Base-by-base conservation (phyloP, 1,284 basidiomycete species). In the Psilocybe mexicana region DNA sequence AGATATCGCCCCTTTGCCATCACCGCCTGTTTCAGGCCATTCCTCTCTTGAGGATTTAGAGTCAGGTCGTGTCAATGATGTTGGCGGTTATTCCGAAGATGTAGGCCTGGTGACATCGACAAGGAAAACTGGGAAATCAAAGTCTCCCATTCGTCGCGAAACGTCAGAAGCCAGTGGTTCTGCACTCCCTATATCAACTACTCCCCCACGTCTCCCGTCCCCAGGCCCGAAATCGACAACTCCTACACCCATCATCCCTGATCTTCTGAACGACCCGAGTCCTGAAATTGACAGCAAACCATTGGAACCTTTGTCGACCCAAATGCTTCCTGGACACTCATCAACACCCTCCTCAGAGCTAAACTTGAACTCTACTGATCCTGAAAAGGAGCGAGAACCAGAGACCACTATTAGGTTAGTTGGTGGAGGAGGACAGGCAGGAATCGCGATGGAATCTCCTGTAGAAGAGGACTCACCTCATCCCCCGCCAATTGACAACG, bases 41-140 rank as follows among this genome's bases (percentile, higher is more conserved):
- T 79, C 79, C 12, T 79, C 79, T 6, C 72, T 77, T 60, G 78
- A 79, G n/a, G 87, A 90, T 63, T 67, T 88, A 6, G 88, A 90
- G 66, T 73, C 83, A 26, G 84, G 83, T 6, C 76, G 74, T n/a
- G 71, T 71, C 30, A 63, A 57, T 14, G 70, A 67, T n/a, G 77
- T 82, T 69, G 78, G 75, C 46, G 80, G 82, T 50, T 61, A 70
- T 26, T 54, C 67, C 24, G 71, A 68, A 56, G 71, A 75, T 23
- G 58, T 70, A 43, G 62, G 67, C 18, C 63, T 70, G 5, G 63
- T 72, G 25, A 59, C 65, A 23, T 62, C 69, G 25, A 64, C 62
- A n/a, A 64, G 64, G 35, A 60, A 61, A 57, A 63, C 54, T 49
- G 58, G 59, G 18, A 62, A 63, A 18, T 62, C 63, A 18, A 65